Evolutionary conservation across 2,329 filamentous ascomycete genomes (phyloP), one percentile per base, ranked within the genome.

Genomic region (Neonectria magnoliae): DNA sequence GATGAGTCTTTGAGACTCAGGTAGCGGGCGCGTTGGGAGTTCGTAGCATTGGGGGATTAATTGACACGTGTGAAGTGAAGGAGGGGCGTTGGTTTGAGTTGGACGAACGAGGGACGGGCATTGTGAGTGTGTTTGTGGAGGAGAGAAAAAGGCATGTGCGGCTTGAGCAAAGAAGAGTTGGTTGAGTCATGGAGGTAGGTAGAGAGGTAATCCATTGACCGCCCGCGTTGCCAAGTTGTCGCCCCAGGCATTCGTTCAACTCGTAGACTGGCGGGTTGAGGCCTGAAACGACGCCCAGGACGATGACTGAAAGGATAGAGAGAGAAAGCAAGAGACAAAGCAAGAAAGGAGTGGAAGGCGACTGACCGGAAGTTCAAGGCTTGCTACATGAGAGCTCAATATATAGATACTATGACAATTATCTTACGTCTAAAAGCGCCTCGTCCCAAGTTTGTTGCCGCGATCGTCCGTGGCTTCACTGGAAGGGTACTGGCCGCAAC

Each of bases 191-290:
- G n/a, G 9, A 42, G n/a, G 38, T 11, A 10, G n/a, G 13, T n/a
- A 9, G 36, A 6, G 33, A 44, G 36, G 27, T 4, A 14, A 31
- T 16, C 10, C 22, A 6, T 57, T 25, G 41, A 31, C 5, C 41
- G 53, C 42, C 5, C 41, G 53, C 44, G 16, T 52, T 57, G 54
- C 9, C 20, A 22, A 27, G 45, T 41, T 53, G 47, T 13, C 16
- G 38, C 54, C 60, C 60, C 45, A 57, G 60, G 53, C 54, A 57
- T 47, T 53, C 54, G 41, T 41, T 53, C 41, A 52, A 36, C 38
- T 5, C 20, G 25, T 31, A 20, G n/a, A 10, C n/a, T 51, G 29
- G 11, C 48, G 10, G 22, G 38, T 53, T 29, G 48, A 41, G 16
- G 20, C 42, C 27, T 6, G 16, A 41, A 18, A 51, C 9, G 29